A percentile compares a stretch with the other conserved stretches of the same genome.
Evolutionary conservation across 2,329 filamentous ascomycete species (phyloP).

Genomic region (Fusarium torulosum): DNA sequence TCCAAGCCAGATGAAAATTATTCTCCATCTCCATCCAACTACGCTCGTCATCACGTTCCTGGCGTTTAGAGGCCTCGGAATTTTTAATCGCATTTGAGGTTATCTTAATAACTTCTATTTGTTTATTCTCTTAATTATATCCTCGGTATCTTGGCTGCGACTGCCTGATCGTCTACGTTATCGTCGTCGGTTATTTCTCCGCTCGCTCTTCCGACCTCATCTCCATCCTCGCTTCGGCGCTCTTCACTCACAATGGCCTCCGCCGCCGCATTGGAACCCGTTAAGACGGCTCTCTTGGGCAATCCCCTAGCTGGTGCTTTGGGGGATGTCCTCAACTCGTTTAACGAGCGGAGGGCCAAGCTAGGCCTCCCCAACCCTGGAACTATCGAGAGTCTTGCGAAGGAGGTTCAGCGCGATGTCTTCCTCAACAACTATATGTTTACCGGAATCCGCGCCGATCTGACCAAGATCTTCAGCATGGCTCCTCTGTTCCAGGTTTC

Average conservation of each 20-base stretch:
- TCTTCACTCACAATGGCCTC: conserved; percentile 63
- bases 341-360: conserved; percentile 87
- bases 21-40: conserved; percentile 51
- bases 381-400: conserved; percentile 87
- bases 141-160: conserved; percentile 9
- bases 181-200: conserved; percentile 38
- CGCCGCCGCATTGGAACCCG: conserved; percentile 63
- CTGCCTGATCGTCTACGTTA: conserved; percentile 29
- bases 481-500: conserved; percentile 96
- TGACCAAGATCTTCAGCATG: conserved; percentile 96
- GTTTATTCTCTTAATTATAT: conserved; percentile 24
- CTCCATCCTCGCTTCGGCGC: conserved; percentile 43
- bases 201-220: conserved; percentile 45
- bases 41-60: conserved; percentile 52
- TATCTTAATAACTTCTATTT: conserved; percentile 39
- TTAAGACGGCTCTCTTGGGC: conserved; percentile 73
- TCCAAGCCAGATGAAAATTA: conserved; percentile 54
- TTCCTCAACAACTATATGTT: conserved; percentile 98
- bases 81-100: conserved; percentile 42
- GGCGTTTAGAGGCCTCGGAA: conserved; percentile 48
- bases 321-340: conserved; percentile 82
- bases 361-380: conserved; percentile 93
- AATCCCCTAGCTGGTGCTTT: conserved; percentile 79
- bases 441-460: conserved; percentile 92
- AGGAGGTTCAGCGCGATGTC: conserved; percentile 96